Base-by-base conservation (phyloP, 2,329 filamentous ascomycete species). In the Sporothrix curviconia region DNA sequence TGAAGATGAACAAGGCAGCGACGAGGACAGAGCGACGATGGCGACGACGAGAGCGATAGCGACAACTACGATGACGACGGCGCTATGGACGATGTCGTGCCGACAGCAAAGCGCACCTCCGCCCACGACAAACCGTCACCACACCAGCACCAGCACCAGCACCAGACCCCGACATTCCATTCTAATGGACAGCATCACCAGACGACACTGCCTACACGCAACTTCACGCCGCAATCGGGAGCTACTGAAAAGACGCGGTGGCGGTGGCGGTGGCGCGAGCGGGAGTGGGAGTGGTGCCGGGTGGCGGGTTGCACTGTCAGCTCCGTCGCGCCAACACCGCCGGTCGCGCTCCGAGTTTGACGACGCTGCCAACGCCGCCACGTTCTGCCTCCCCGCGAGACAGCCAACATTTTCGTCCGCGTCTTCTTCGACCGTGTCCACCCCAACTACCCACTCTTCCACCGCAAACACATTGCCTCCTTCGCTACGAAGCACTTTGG, bases 391-490 rank as follows among this genome's bases (percentile, higher is more conserved):
- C 46, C 46, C 3, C 57, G 59, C 9, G 61, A 62, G 24, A 61
- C 57, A 1, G 61, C 61, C 34, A 55, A 62, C 49, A 44, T 61
- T 3, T 62, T 62, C 19, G 59, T 62, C 34, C 56, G 57, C 30
- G 50, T 61, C 40, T 62, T 62, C 53, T 62, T 62, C n/a, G 61
- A 62, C 34, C 57, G 55, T 32, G 53, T 62, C 15, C 59, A 62
- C 32, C 61, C 61, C 28, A 61, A 61, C 59, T 61, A 59, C 43
- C 61, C 57, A 9, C 52, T 62, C 14, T 62, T 62, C 30, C 44
- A 61, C 43, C 57, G 52, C 5, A 40, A 36, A 14, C 28, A 32
- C 1, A 61, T 62, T 12, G 46, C n/a, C n/a, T 56, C 28, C 44
- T 51, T 15, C 57, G 57, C 1, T 62, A 62, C 53, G 61, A 62